Conservation (phyloP, 2,329 filamentous ascomycete species). For the Pestalotiopsis sp. region DNA sequence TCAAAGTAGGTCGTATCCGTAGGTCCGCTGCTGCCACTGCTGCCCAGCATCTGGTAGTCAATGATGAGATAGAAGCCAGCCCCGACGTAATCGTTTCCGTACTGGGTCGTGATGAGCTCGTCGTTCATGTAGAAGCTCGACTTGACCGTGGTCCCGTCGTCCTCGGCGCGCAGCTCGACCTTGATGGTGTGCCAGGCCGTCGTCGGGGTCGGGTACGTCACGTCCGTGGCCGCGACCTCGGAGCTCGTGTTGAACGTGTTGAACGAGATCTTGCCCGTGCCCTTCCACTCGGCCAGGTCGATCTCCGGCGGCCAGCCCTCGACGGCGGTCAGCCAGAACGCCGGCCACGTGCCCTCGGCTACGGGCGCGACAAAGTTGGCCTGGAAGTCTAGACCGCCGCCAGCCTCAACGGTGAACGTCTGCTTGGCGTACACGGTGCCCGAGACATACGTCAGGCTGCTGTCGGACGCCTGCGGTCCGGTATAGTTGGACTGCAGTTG, state of each 20-base stretch:
- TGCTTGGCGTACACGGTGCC: conserved; percentile 44
- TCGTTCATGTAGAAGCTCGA: conserved; percentile 14
- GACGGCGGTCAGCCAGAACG: conserved; percentile 60
- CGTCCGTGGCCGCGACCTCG: conserved; percentile 48
- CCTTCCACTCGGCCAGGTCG: conserved; percentile 65
- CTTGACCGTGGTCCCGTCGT: conserved; percentile 6
- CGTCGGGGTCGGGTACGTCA: conserved; percentile 45
- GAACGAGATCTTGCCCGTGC: conserved; percentile 57
- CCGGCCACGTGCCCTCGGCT: conserved; percentile 54
- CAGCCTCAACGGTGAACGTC: conserved; percentile 39
- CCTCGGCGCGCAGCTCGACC: conserved; percentile 8
- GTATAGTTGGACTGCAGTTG: conserved; percentile 10
- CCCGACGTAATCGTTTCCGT: conserved; percentile 3
- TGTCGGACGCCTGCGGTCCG: background rate
- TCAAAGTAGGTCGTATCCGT: conserved; percentile 21
- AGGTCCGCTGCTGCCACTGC: conserved; percentile 20
- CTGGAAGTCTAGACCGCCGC: conserved; percentile 41
- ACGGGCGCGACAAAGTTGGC: conserved; percentile 41
- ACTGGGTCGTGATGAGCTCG: conserved; percentile 11
- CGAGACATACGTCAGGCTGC: conserved; percentile 11
- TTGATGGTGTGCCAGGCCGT: conserved; percentile 13
- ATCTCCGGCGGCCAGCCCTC: conserved; percentile 62
- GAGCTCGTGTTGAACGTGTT: conserved; percentile 50
- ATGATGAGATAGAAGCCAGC: conserved; percentile 14
- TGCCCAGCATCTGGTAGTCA: conserved; percentile 24